Percentiles rank a stretch among this genome's conserved stretches.
phyloP scores from a whole-genome alignment of 1,284 basidiomycete species.

The Cerrena zonata region DNA sequence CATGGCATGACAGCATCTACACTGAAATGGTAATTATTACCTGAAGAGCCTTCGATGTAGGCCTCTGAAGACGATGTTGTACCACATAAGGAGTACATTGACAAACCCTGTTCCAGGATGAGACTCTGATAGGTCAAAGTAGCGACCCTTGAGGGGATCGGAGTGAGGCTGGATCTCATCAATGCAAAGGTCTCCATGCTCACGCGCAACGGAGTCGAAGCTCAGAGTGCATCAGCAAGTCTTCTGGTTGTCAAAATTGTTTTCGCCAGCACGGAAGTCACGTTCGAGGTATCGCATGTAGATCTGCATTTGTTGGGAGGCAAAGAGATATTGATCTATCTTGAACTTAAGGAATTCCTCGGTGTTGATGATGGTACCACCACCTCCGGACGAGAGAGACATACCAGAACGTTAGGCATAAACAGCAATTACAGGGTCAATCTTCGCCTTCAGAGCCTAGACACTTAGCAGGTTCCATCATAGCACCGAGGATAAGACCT shows the following conservation, averaged over 20 bases:
- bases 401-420: conserved; percentile 89
- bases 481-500: conserved; percentile 86
- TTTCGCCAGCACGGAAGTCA: conserved; percentile 88
- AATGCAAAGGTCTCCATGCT: conserved; percentile 89
- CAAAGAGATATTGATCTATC: conserved; percentile 87
- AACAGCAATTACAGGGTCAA: conserved; percentile 77
- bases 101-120: conserved; percentile 98
- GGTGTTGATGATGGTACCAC: conserved; percentile 88
- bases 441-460: conserved; percentile 86
- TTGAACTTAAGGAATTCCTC: conserved; percentile 98
- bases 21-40: too few relatives aligned
- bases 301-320: conserved; percentile 87
- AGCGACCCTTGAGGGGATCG: conserved; percentile 90
- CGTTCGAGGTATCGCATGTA: conserved; percentile 94
- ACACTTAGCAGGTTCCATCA: conserved; percentile 91
- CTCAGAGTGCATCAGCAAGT: conserved; percentile 68
- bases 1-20: too few relatives aligned
- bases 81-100: conserved; percentile 92
- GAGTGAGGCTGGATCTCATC: conserved; percentile 93
- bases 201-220: conserved; percentile 82
- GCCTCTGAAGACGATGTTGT: conserved; percentile 93
- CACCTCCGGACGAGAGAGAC: conserved; percentile 67
- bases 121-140: too few relatives aligned
- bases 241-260: conserved; percentile 84
- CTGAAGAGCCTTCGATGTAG: too few relatives aligned